Evolutionary conservation across 2,329 filamentous ascomycete species (phyloP).

Genomic region (Penicillium expansum): DNA sequence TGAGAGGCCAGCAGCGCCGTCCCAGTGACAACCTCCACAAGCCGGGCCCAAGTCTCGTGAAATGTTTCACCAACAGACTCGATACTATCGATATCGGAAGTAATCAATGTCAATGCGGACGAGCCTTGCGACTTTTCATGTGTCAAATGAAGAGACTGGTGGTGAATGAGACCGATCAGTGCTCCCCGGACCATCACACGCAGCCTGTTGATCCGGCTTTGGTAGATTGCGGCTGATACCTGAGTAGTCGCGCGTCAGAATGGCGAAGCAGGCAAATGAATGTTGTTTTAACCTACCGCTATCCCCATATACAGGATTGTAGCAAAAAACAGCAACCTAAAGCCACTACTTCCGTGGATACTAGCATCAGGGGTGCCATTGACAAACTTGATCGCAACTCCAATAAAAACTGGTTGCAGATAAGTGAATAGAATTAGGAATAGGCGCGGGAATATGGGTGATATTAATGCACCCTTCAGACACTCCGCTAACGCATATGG

Average conservation of each 20-base stretch:
- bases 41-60: not conserved
- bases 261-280: not conserved
- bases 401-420: not conserved
- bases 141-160: not conserved
- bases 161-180: constrained; percentile 5
- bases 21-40: not conserved
- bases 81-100: not conserved
- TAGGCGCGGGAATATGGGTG: not conserved
- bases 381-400: not conserved
- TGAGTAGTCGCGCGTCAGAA: not conserved
- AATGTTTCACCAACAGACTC: not conserved
- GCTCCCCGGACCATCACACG: constrained; percentile 6
- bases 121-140: not conserved
- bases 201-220: not conserved
- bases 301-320: not conserved
- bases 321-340: not conserved
- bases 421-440: not conserved
- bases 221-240: not conserved
- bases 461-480: not conserved
- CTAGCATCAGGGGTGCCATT: not conserved
- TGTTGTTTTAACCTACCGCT: not conserved
- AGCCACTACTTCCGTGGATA: not conserved
- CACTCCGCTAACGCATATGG: not conserved
- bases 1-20: not conserved
- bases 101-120: not conserved